Evolutionary conservation across 2,329 filamentous ascomycete genomes (phyloP).

Genomic region (Fusarium annulatum): DNA sequence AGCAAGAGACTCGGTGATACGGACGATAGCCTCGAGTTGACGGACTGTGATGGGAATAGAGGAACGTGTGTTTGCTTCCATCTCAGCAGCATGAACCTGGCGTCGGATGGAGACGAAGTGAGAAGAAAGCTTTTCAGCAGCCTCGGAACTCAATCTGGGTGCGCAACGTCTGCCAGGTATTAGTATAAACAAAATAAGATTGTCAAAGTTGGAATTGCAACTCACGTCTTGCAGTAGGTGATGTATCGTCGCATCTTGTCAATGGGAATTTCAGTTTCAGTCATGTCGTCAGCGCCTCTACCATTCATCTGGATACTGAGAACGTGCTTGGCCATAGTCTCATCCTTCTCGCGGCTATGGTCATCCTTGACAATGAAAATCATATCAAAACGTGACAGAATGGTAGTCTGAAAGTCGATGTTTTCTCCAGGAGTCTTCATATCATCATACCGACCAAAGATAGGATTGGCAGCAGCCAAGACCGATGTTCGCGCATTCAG

Average conservation of each 20-base stretch:
- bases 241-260: constrained; percentile 99
- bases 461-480: constrained; percentile 93
- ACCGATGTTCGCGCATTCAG: constrained; percentile 96
- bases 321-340: constrained; percentile 94
- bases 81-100: constrained; percentile 91
- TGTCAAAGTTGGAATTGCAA: constrained; percentile 28
- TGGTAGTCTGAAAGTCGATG: constrained; percentile 99
- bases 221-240: constrained; percentile 94
- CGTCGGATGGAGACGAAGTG: constrained; percentile 97
- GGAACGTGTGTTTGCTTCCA: constrained; percentile 88
- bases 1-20: constrained; percentile 94
- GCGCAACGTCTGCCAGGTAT: constrained; percentile 78
- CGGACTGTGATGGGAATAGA: constrained; percentile 98
- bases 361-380: constrained; percentile 99
- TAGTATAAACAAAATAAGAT: constrained; percentile 39
- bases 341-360: constrained; percentile 88
- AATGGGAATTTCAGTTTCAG: constrained; percentile 88
- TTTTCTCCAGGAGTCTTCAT: constrained; percentile 98
- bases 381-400: constrained; percentile 98
- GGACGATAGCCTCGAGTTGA: constrained; percentile 95
- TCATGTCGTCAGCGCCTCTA: constrained; percentile 81
- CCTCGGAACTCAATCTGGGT: constrained; percentile 87
- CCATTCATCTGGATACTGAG: constrained; percentile 98
- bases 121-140: constrained; percentile 93
- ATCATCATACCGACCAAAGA: constrained; percentile 98